Evolutionary conservation across 306 rosid species (phyloP).

Genomic region (Cicer judaicum): DNA sequence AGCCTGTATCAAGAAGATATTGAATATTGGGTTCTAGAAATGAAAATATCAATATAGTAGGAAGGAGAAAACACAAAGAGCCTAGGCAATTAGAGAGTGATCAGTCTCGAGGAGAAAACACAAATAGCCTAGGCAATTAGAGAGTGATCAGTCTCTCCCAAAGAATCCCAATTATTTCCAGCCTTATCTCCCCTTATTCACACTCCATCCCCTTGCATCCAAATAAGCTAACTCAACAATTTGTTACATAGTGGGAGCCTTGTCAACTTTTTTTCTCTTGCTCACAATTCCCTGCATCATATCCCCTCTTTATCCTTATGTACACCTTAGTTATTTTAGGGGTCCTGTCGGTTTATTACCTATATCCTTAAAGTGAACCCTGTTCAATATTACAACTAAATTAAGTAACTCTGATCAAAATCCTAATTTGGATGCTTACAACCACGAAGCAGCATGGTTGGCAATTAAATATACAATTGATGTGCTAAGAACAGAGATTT

Average conservation of each 20-base stretch:
- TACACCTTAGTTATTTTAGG: neutral
- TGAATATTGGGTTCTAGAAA: neutral
- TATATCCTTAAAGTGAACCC: neutral
- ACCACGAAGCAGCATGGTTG: constrained; percentile 7
- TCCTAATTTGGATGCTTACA: constrained; percentile 14
- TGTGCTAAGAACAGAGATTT: neutral
- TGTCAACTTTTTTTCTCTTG: neutral
- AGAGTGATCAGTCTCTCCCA: neutral
- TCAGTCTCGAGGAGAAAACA: neutral
- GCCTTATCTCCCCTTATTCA: neutral
- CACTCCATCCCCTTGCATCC: neutral
- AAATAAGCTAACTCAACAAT: neutral
- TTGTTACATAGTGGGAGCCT: neutral
- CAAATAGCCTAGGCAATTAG: neutral
- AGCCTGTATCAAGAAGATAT: neutral
- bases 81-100: too few species aligned
- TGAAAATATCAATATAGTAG: neutral
- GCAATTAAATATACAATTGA: constrained; percentile 17
- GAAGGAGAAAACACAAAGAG: too few species aligned
- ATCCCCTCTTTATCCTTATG: neutral
- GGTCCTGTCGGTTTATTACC: neutral
- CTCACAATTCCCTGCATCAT: neutral
- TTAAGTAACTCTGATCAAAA: constrained; percentile 22
- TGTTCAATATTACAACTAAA: neutral
- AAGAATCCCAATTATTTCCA: neutral